phyloP scores from a whole-genome alignment of 305 asterid genomes.

The Fraxinus dipetala region DNA sequence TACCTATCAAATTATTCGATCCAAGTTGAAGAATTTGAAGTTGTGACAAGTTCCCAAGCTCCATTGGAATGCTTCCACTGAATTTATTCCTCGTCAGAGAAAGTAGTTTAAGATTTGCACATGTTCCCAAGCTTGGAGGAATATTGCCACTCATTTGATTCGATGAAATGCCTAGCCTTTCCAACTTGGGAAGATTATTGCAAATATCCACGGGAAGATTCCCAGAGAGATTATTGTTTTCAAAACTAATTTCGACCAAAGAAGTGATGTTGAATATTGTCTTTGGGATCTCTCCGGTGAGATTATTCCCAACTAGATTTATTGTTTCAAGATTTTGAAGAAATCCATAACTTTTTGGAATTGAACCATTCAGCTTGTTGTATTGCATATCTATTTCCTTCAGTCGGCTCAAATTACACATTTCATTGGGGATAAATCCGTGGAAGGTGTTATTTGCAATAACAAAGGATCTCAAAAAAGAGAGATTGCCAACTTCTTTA shows the following conservation, averaged over 20 bases:
- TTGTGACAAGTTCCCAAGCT: neutral
- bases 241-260: neutral
- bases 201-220: neutral
- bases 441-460: too few species aligned
- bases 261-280: neutral
- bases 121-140: neutral
- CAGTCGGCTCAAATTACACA: too few species aligned
- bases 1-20: constrained; percentile 3
- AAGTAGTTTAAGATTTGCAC: neutral
- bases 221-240: neutral
- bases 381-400: too few species aligned
- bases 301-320: neutral
- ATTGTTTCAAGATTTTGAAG: too few species aligned
- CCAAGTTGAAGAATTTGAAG: constrained; percentile 2
- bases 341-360: too few species aligned
- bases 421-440: too few species aligned
- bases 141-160: constrained; percentile 4
- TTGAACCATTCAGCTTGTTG: too few species aligned
- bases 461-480: too few species aligned
- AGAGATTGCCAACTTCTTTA: neutral
- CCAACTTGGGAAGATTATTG: neutral
- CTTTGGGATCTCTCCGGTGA: neutral
- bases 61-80: constrained; percentile 9
- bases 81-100: neutral
- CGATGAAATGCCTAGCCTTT: neutral